Conservation (phyloP, 495 filamentous ascomycete genomes). For the Parachaetomium inaequale region DNA sequence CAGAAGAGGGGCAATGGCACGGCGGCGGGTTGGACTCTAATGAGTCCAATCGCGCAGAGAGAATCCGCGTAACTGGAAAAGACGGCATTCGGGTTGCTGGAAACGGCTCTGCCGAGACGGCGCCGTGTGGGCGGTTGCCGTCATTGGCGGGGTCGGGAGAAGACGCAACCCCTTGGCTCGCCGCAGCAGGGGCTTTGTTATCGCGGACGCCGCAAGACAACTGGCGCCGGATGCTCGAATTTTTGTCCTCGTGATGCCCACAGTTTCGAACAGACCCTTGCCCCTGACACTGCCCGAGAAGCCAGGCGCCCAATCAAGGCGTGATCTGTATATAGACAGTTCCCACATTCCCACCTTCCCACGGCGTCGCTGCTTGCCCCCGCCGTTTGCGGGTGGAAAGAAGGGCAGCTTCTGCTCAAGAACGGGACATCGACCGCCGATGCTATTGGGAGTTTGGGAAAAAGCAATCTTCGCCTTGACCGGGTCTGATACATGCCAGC, state of each 20-base stretch:
- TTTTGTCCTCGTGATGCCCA: slow-evolving; percentile 31
- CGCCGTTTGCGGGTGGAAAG: not conserved
- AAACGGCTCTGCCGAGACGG: slow-evolving; percentile 29
- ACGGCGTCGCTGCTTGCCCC: not conserved
- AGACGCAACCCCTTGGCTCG: slow-evolving; percentile 11
- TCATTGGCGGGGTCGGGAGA: slow-evolving; percentile 6
- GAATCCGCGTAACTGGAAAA: slow-evolving; percentile 4
- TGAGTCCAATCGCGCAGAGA: not conserved
- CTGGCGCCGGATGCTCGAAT: slow-evolving; percentile 18
- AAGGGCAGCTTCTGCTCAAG: not conserved
- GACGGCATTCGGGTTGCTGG: slow-evolving; percentile 26
- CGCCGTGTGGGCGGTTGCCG: not conserved
- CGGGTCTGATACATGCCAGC: not conserved
- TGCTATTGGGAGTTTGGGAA: not conserved
- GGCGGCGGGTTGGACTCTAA: not conserved
- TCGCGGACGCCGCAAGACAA: slow-evolving; percentile 14
- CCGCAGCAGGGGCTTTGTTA: slow-evolving; percentile 16
- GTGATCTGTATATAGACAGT: not conserved
- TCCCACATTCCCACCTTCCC: slow-evolving; percentile 5
- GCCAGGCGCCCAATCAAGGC: slow-evolving; percentile 19
- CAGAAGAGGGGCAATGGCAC: not conserved
- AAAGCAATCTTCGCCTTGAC: not conserved
- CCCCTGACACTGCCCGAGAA: slow-evolving; percentile 6
- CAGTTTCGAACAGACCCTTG: slow-evolving; percentile 14
- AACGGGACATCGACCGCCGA: not conserved